These are phyloP conservation scores for Chrysosporium keratinophilum DNA, from an alignment of 2,329 filamentous ascomycete genomes.

Conservation along the genomic window DNA sequence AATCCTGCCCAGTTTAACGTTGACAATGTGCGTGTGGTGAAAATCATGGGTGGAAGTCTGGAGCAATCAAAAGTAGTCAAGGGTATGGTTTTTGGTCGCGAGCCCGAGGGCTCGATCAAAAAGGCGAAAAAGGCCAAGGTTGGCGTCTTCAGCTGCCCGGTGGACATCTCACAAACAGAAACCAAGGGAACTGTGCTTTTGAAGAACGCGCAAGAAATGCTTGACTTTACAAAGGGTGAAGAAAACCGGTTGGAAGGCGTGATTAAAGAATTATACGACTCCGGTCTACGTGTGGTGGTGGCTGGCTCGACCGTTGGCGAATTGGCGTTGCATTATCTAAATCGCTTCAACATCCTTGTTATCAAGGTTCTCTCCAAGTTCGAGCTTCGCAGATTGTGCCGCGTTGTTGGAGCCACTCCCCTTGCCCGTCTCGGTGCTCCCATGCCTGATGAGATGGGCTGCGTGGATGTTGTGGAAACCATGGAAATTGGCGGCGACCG, in stretches of 20 bases:
- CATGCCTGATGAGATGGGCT: slow-evolving; percentile 99
- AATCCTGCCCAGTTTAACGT: slow-evolving; percentile 96
- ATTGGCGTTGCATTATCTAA: slow-evolving; percentile 92
- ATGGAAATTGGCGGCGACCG: slow-evolving; percentile 95
- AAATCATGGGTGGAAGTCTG: slow-evolving; percentile 96
- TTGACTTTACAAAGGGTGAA: slow-evolving; percentile 96
- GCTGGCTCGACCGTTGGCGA: slow-evolving; percentile 92
- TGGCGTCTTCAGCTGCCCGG: slow-evolving; percentile 88
- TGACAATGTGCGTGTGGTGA: slow-evolving; percentile 96
- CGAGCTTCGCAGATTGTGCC: slow-evolving; percentile 85
- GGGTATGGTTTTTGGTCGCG: slow-evolving; percentile 96
- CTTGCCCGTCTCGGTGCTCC: slow-evolving; percentile 88
- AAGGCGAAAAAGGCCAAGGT: slow-evolving; percentile 91
- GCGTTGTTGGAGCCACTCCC: slow-evolving; percentile 93
- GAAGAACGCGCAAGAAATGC: slow-evolving; percentile 97
- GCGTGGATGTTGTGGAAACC: slow-evolving; percentile 88
- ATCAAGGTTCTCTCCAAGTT: slow-evolving; percentile 98
- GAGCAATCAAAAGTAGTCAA: slow-evolving; percentile 90
- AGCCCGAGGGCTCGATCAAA: slow-evolving; percentile 86
- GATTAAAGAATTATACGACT: slow-evolving; percentile 94
- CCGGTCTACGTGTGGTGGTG: slow-evolving; percentile 80
- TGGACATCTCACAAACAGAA: slow-evolving; percentile 92
- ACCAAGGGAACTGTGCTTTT: slow-evolving; percentile 96
- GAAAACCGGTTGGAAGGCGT: slow-evolving; percentile 79
- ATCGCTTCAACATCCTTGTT: slow-evolving; percentile 89